Evolutionary conservation across 148 eudicot genomes (phyloP), one percentile per base, ranked within the genome.

Genomic region (Cornus controversa): DNA sequence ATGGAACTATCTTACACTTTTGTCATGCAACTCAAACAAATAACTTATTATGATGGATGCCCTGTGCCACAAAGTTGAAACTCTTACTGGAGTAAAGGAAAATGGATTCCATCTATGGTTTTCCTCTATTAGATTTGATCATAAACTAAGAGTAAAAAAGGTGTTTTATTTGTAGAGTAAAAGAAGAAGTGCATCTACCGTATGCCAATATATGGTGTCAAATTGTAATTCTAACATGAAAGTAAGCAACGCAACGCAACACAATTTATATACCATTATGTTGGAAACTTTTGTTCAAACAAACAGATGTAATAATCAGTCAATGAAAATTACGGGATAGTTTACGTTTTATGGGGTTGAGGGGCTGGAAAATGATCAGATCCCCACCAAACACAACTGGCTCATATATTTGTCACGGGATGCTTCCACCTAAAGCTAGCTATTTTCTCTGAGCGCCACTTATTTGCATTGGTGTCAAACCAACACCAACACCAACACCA

Each of bases 341-440:
- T 13, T 71, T 45, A 8, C 31, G 20, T 60, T 7, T 71, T 71
- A 45, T 71, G 74, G 20, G 34, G 20, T 26, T n/a, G 28, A 24
- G 6, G 14, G 6, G 14, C 13, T 0, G 20, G 24, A 60, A 31
- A 75, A 70, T 47, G 66, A 70, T 75, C 66, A 70, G 36, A 76
- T 29, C 63, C 72, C 73, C 69, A 80, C 57, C 23, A 47, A 82
- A 73, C 26, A 60, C 42, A 78, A 78, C 28, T 73, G 71, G 72
- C 23, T 58, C 69, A 71, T 14, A 31, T 10, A 16, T 23, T 47
- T 25, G 0, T n/a, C 0, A 0, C 15, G 18, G 22, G 47, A 71
- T 58, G 64, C 64, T 20, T 20, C 25, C 64, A n/a, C 9, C 8
- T 60, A 18, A 60, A 60, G 64, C 15, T 60, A 22, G n/a, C n/a